Percentiles rank a stretch among this genome's conserved stretches.
These are phyloP conservation scores for Sporothrix variecibatus DNA, from an alignment of 2,329 filamentous ascomycete species.

Conservation along the genomic window DNA sequence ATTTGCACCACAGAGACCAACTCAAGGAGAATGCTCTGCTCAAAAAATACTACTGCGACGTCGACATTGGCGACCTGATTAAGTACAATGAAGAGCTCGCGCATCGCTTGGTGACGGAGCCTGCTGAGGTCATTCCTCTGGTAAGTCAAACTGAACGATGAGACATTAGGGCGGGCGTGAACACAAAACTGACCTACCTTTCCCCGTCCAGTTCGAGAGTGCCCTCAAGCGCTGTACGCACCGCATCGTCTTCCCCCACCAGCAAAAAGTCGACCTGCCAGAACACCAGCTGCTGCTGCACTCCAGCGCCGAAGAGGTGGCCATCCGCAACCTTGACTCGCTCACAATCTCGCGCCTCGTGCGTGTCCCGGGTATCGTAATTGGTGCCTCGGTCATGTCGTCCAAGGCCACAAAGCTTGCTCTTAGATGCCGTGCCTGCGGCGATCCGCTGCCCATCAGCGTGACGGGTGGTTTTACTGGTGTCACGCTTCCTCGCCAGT, in stretches of 20 bases:
- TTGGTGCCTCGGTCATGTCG: constrained; percentile 93
- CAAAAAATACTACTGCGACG: constrained; percentile 93
- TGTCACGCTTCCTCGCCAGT: constrained; percentile 79
- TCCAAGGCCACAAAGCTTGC: constrained; percentile 88
- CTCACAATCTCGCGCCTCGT: constrained; percentile 93
- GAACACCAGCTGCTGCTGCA: constrained; percentile 94
- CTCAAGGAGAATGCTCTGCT: constrained; percentile 91
- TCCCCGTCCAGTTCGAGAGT: constrained; percentile 71
- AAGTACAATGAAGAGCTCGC: constrained; percentile 95
- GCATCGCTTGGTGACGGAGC: constrained; percentile 84
- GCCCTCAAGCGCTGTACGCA: constrained; percentile 90
- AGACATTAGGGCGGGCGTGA: neutral
- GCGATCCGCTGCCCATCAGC: constrained; percentile 67
- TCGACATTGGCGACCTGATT: constrained; percentile 94
- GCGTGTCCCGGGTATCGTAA: constrained; percentile 94
- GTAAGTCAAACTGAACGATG: constrained; percentile 54
- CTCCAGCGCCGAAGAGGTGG: constrained; percentile 85
- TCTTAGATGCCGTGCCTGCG: constrained; percentile 86
- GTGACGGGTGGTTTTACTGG: constrained; percentile 86
- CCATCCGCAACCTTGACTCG: constrained; percentile 91
- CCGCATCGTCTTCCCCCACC: constrained; percentile 84
- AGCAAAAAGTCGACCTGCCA: constrained; percentile 68
- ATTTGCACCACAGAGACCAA: constrained; percentile 68
- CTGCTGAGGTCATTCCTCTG: constrained; percentile 87
- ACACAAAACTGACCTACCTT: neutral